Evolutionary conservation across 176 grass and related monocot species (phyloP).

Genomic region (Carex pumila): DNA sequence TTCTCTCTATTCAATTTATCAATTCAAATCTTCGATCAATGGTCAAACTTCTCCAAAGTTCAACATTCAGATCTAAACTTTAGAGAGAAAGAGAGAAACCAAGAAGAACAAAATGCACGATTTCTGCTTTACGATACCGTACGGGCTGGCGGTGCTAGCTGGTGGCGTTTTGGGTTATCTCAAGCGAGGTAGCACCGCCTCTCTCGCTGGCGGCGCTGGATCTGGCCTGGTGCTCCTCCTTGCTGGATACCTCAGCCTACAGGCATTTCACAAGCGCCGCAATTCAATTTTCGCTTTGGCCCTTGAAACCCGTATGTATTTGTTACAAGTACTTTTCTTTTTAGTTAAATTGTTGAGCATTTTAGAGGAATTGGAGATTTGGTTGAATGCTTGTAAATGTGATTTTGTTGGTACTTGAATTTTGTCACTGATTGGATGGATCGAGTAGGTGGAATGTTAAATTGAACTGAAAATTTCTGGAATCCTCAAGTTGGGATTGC

Average conservation of each 20-base stretch:
- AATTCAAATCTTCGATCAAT: not conserved
- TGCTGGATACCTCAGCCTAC: conserved; percentile 78
- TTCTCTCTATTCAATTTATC: not conserved
- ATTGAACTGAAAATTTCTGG: not conserved
- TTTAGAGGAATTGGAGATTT: not conserved
- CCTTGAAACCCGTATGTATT: conserved; percentile 54
- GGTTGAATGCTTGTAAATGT: not conserved
- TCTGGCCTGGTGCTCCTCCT: conserved; percentile 61
- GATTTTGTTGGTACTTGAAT: not conserved
- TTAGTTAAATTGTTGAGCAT: not conserved
- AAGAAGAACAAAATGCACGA: conserved; percentile 58
- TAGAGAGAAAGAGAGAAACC: not conserved
- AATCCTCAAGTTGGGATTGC: not conserved
- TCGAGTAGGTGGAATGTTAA: not conserved
- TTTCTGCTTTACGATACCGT: conserved; percentile 99
- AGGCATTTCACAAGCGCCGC: conserved; percentile 82
- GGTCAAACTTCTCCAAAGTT: not conserved
- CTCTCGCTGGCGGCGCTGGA: conserved; percentile 64
- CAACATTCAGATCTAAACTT: not conserved
- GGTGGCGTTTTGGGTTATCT: conserved; percentile 71
- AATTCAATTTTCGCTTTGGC: conserved; percentile 61
- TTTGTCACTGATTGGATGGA: not conserved
- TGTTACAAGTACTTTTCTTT: not conserved
- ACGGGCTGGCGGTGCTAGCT: conserved; percentile 55
- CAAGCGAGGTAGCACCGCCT: conserved; percentile 73